Evolutionary conservation across 345 rosid genomes (phyloP), one percentile per base, ranked within the genome.

Genomic region (Psidium guajava): DNA sequence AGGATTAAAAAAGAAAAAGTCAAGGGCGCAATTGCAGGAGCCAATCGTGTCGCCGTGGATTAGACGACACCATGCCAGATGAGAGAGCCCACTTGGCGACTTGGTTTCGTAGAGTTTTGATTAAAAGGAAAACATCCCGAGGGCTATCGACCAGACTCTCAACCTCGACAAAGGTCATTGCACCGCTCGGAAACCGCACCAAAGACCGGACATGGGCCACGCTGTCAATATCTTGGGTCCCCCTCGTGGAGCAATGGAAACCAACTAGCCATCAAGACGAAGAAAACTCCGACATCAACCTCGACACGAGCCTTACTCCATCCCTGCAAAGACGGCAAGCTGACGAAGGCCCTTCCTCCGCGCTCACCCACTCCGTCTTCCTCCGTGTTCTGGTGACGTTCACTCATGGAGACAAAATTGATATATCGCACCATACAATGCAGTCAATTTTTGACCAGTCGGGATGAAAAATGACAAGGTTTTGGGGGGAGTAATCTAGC

Each of bases 201-300:
- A 92, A 82, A 91, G 98, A 91, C 99, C 99, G 1, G 98, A 95
- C 88, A 95, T 96, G 94, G 97, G 98, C 24, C 96, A 95, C 49
- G 98, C 95, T 1, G 99, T 96, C 36, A 92, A 92, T 77, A 91
- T 94, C 3, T 82, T 96, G 42, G 95, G 92, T 27, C 98, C 98
- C 98, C 1, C 93, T 94, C 0, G 98, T 97, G 54, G 95, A 97
- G 91, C 95, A 92, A 42, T 97, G 99, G 99, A 96, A 90, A 87
- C 99, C 99, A 8, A 49, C 94, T 28, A 83, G 83, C 85, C 92
- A 90, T 40, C 96, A 93, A 73, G 97, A 93, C 73, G 99, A 95
- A 32, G 96, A 92, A 80, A 83, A 88, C 85, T 87, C 54, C 0
- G 96, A 94, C 80, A 88, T 92, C 82, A 94, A 94, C 90, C 92